Base-by-base conservation (phyloP, 345 rosid species). In the Lumnitzera racemosa region DNA sequence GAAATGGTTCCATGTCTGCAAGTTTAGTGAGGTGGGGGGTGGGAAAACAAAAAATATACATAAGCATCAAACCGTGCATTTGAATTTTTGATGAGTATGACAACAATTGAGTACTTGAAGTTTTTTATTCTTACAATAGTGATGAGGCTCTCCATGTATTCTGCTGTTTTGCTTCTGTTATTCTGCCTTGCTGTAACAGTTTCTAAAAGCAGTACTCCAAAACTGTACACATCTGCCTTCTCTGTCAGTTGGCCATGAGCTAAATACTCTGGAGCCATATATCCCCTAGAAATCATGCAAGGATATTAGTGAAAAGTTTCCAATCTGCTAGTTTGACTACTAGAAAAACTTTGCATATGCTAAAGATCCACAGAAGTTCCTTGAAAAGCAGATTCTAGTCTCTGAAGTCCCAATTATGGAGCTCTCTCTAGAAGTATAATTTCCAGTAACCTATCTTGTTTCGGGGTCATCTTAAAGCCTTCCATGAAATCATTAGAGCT, bases 201-300 rank as follows among this genome's bases (percentile, higher is more conserved):
- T 78, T 91, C 98, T 57, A 91, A 63, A 70, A 89, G 62, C 55
- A 92, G 88, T 51, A 92, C 95, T 3, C 96, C 98, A 15, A 81
- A 92, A 69, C 96, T 87, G 71, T 92, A 89, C 36, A 89, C 87
- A 60, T 92, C 99, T 49, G 70, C 97, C 68, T 90, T 94, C 70
- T 94, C 99, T 17, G 99, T 87, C 63, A 94, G 72, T 70, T 86
- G 97, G 53, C 99, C 99, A 47, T 88, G 88, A 20, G 90, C 94
- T 12, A 89, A 79, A 77, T 87, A 92, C 72, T 92, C 96, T 0
- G 96, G 98, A 65, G 98, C 96, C 96, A 92, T 89, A 67, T 92
- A 87, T 20, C 98, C 98, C 20, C 98, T 89, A 67, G n/a, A 64
- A 47, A 77, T 68, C 7, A 53, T 50, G 61, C 47, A 55, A 51